phyloP scores from a whole-genome alignment of 495 filamentous ascomycete species.

The Bryoglossum gracile region DNA sequence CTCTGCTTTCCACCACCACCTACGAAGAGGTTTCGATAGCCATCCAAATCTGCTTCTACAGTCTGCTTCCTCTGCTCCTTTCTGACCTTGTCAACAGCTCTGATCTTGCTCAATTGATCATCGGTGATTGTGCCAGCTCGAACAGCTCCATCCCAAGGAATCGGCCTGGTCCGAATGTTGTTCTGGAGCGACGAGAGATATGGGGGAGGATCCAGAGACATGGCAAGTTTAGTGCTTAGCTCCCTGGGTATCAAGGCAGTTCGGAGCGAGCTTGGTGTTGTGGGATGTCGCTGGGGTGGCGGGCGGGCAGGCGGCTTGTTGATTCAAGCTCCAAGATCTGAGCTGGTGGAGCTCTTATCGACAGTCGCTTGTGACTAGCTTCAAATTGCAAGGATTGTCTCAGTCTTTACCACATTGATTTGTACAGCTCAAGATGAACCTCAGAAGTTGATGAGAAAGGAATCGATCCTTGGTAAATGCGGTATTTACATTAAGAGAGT shows the following conservation, averaged over 20 bases:
- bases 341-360: slow-evolving; percentile 20
- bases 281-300: not conserved
- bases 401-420: no score
- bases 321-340: slow-evolving; percentile 12
- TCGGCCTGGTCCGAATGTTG: slow-evolving; percentile 88
- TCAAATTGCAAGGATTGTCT: slow-evolving; percentile 3
- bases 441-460: no score
- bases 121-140: slow-evolving; percentile 91
- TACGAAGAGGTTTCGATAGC: slow-evolving; percentile 71
- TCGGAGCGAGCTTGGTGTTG: slow-evolving; percentile 14
- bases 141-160: slow-evolving; percentile 97
- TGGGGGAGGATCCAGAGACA: slow-evolving; percentile 49
- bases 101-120: slow-evolving; percentile 90
- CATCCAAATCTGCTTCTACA: slow-evolving; percentile 69
- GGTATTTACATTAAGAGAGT: no score
- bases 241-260: slow-evolving; percentile 10
- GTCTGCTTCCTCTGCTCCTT: slow-evolving; percentile 77
- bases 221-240: slow-evolving; percentile 16
- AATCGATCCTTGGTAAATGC: no score
- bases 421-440: no score
- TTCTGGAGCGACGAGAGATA: slow-evolving; percentile 88
- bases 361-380: slow-evolving; percentile 13
- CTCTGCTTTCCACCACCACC: slow-evolving; percentile 64
- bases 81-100: slow-evolving; percentile 93
- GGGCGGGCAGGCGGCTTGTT: slow-evolving; percentile 1